Base-by-base conservation (phyloP, 164 flowering plant species). In the Warburgia ugandensis region DNA sequence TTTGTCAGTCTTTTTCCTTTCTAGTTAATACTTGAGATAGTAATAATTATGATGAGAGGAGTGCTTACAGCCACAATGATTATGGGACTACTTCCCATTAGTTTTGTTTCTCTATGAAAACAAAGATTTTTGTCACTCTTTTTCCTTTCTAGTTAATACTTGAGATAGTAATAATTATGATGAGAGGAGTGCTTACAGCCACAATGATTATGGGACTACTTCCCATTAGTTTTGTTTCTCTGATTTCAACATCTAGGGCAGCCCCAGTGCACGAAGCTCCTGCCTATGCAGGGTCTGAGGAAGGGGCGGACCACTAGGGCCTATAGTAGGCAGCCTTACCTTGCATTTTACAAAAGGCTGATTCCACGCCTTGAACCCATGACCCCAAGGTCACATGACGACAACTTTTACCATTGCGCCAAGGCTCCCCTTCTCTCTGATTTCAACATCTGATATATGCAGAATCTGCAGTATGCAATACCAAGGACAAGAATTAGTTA, bases 141-240 rank as follows among this genome's bases (percentile, higher is more conserved):
- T 3, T 3, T 20, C 17, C 16, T 20, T 20, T 14, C 17, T 14
- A 20, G 14, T 37, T 16, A 2, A 2, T 36, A 7, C n/a, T 2
- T 7, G 5, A 28, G 2, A 12, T 7, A 5, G 19, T 53, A 52
- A 28, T 26, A 16, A 12, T 10, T 17, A 41, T 17, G 19, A 44
- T 22, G n/a, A n/a, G n/a, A 56, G 19, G 28, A 42, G 56, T 54
- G 47, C 83, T 63, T 72, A 94, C 99, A 57, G 52, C 69, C 11
- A 94, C 73, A 61, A 94, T 81, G 38, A 94, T 94, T 40, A 86
- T 62, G 20, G 97, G 99, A 36, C 76, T 67, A 27, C 56, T 52
- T 53, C 92, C 99, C 94, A 94, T 79, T 72, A 86, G 76, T 71
- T 89, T 94, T 54, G 84, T 78, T 73, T 86, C 97, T n/a, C n/a